Conservation (phyloP, 2,329 filamentous ascomycete species). For the Chrysoporthe deuterocubensis region DNA sequence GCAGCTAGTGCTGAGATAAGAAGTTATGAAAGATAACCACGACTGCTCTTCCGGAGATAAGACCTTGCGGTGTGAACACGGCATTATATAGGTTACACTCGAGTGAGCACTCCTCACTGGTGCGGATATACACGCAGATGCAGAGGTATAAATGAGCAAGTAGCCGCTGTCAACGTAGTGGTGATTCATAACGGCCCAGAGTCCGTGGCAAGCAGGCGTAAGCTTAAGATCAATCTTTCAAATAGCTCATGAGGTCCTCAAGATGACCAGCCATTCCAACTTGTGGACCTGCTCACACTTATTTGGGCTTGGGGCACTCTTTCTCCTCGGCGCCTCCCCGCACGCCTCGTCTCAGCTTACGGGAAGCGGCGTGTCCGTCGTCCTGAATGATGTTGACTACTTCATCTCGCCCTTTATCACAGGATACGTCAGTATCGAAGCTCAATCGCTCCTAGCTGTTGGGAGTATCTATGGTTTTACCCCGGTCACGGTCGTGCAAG, state of each 20-base stretch:
- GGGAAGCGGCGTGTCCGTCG: slow-evolving; percentile 39
- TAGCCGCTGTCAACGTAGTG: background rate
- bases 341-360: slow-evolving; percentile 32
- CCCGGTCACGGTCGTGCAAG: slow-evolving; percentile 41
- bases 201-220: background rate
- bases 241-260: background rate
- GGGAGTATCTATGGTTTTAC: slow-evolving; percentile 39
- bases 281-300: background rate
- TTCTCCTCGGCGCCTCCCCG: background rate
- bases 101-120: background rate
- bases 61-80: background rate
- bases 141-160: background rate
- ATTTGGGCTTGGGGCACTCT: background rate
- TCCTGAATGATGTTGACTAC: slow-evolving; percentile 38
- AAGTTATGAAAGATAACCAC: background rate
- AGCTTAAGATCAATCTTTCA: background rate
- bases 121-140: background rate
- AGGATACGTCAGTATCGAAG: slow-evolving; percentile 33
- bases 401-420: slow-evolving; percentile 41
- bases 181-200: background rate
- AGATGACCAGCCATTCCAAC: background rate
- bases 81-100: background rate
- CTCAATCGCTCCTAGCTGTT: slow-evolving; percentile 27
- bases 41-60: background rate
- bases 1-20: background rate